Percentiles rank a stretch among this genome's conserved stretches.
These are phyloP conservation scores for Malassezia vespertilionis DNA, from an alignment of 1,284 basidiomycete genomes.

Conservation along the genomic window DNA sequence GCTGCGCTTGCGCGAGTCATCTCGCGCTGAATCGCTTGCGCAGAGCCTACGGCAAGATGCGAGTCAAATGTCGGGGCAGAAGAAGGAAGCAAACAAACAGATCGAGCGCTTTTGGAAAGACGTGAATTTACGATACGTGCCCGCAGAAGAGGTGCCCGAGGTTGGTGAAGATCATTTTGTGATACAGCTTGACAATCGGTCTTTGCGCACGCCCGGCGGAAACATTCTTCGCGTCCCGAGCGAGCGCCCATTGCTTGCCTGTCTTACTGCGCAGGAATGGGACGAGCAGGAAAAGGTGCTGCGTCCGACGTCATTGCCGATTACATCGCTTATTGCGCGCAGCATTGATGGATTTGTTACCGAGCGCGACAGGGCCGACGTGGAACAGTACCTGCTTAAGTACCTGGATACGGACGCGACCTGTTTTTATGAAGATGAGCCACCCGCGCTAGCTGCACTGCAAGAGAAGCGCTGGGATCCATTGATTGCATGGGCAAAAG, in stretches of 20 bases:
- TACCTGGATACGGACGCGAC: conserved; percentile 94
- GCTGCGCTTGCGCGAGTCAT: conserved; percentile 5
- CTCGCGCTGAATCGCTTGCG: too few relatives aligned
- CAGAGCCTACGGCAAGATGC: too few relatives aligned
- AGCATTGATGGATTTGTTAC: conserved; percentile 72
- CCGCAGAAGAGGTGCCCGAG: not conserved
- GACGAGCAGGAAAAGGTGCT: conserved; percentile 75
- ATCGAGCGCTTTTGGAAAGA: conserved; percentile 36
- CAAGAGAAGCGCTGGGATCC: conserved; percentile 86
- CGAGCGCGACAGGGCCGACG: conserved; percentile 55
- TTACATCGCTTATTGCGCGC: conserved; percentile 81
- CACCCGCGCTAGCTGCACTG: conserved; percentile 63
- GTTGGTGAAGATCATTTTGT: conserved; percentile 14
- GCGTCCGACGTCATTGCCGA: conserved; percentile 80
- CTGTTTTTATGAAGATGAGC: conserved; percentile 73
- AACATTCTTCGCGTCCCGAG: conserved; percentile 62
- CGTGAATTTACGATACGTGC: conserved; percentile 12
- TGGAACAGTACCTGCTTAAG: conserved; percentile 63
- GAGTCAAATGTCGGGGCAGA: too few relatives aligned
- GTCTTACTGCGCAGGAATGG: conserved; percentile 88
- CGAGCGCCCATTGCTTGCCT: conserved; percentile 62
- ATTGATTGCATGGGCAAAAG: conserved; percentile 69
- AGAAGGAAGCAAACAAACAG: too few relatives aligned
- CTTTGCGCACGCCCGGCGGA: conserved; percentile 77
- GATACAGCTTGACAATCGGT: conserved; percentile 70